Percentiles rank a stretch among this genome's conserved stretches.
Conservation (phyloP, 2,329 filamentous ascomycete genomes). For the Sordariomycetes sp. region DNA sequence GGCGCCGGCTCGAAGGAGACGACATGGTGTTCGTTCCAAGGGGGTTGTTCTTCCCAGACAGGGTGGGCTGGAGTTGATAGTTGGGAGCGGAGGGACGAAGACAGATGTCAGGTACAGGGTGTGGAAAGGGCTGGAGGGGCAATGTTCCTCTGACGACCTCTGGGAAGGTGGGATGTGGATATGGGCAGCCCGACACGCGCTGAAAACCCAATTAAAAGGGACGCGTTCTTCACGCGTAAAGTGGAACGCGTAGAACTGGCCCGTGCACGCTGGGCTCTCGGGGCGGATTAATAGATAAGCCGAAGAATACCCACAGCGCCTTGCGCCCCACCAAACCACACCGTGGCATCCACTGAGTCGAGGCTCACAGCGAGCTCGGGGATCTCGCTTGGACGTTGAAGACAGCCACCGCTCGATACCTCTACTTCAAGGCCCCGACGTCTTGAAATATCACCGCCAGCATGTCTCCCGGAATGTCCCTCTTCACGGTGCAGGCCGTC, state of each 20-base stretch:
- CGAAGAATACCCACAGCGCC: background rate
- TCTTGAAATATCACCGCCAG: background rate
- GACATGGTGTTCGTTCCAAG: conserved; percentile 22
- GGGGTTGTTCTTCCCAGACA: background rate
- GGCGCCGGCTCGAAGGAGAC: conserved; percentile 34
- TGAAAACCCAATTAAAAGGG: conserved; percentile 8
- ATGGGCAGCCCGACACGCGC: background rate
- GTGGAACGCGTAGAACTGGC: conserved; percentile 8
- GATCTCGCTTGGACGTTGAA: background rate
- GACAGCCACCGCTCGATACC: background rate
- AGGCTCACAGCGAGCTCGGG: background rate
- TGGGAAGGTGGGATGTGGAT: conserved; percentile 1
- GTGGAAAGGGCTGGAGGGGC: background rate
- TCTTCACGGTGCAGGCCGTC: conserved; percentile 68
- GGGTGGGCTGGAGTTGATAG: background rate
- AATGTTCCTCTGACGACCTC: conserved; percentile 1
- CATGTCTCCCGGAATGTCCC: conserved; percentile 67
- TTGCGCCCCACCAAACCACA: conserved; percentile 6
- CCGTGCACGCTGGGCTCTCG: conserved; percentile 1
- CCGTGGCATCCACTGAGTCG: conserved; percentile 7
- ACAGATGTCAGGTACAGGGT: background rate
- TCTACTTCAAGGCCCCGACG: background rate
- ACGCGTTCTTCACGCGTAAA: conserved; percentile 3
- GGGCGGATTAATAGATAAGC: background rate
- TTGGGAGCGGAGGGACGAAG: background rate